Conservation (phyloP, 495 filamentous ascomycete genomes). For the Penicillium chermesinum region DNA sequence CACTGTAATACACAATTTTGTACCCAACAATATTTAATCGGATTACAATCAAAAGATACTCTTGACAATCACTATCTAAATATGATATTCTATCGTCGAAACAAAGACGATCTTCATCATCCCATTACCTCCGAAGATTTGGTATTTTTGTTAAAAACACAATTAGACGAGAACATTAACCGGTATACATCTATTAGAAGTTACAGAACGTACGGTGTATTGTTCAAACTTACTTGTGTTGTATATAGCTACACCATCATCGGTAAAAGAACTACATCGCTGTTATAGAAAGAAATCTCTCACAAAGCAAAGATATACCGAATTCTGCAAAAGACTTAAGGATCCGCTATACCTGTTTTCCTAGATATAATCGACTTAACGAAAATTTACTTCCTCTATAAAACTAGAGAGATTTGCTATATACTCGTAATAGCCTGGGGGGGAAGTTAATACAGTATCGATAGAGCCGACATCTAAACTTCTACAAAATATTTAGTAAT, state of each 20-base stretch:
- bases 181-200: conserved; percentile 18
- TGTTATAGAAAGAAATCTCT: conserved; percentile 30
- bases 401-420: conserved; percentile 38
- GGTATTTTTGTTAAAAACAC: conserved; percentile 12
- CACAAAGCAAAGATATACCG: conserved; percentile 41
- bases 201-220: conserved; percentile 23
- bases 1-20: conserved; percentile 30
- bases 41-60: conserved; percentile 27
- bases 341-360: conserved; percentile 37
- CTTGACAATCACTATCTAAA: conserved; percentile 44
- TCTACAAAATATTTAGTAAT: conserved; percentile 10
- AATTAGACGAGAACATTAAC: conserved; percentile 29
- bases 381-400: conserved; percentile 33
- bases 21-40: conserved; percentile 43
- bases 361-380: conserved; percentile 41
- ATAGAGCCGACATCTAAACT: conserved; percentile 10
- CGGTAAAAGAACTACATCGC: conserved; percentile 39
- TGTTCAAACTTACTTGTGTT: conserved; percentile 38
- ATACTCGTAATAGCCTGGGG: conserved; percentile 47
- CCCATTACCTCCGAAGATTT: conserved; percentile 13
- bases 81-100: conserved; percentile 25
- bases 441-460: conserved; percentile 15
- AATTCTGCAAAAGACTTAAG: conserved; percentile 34
- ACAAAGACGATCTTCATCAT: conserved; percentile 10
- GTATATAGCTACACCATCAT: conserved; percentile 44